These are phyloP conservation scores for Candida insectalens DNA, from an alignment of 805 yeast species.

Conservation along the genomic window DNA sequence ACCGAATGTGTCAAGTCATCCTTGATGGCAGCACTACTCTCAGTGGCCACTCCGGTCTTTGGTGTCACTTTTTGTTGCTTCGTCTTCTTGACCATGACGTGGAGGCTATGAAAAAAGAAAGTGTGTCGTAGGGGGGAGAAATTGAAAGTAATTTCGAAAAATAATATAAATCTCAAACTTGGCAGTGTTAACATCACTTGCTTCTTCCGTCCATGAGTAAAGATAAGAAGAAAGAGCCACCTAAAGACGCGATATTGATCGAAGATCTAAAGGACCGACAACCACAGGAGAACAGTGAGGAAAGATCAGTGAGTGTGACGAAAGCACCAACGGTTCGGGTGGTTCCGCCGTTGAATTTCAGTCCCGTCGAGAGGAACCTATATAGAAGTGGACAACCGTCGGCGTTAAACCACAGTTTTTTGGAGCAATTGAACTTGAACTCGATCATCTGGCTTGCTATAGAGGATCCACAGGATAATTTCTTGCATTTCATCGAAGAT, in stretches of 20 bases:
- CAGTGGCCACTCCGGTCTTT: no score
- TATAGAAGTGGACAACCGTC: constrained; percentile 94
- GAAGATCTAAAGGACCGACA: constrained; percentile 15
- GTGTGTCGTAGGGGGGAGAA: no score
- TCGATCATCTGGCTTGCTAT: constrained; percentile 91
- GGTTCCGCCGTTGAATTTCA: constrained; percentile 90
- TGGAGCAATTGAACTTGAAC: constrained; percentile 61
- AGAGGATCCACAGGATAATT: constrained; percentile 89
- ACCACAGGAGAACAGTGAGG: constrained; percentile 14
- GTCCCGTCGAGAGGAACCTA: constrained; percentile 83
- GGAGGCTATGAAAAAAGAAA: no score
- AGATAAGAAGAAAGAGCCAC: constrained; percentile 8
- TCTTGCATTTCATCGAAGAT: constrained; percentile 70
- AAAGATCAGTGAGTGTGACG: constrained; percentile 21
- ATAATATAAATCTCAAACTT: no score
- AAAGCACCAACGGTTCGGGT: constrained; percentile 56
- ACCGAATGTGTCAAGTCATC: constrained; percentile 15
- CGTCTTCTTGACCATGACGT: no score
- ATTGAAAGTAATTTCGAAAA: no score
- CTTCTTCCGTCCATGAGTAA: not conserved
- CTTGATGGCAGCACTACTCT: no score
- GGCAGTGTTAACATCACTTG: no score
- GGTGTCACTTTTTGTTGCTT: no score
- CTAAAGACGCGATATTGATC: constrained; percentile 15
- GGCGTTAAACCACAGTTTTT: constrained; percentile 81